Evolutionary conservation across 108 stramenopile genomes (phyloP).

Genomic region (Epipyxis sp.): DNA sequence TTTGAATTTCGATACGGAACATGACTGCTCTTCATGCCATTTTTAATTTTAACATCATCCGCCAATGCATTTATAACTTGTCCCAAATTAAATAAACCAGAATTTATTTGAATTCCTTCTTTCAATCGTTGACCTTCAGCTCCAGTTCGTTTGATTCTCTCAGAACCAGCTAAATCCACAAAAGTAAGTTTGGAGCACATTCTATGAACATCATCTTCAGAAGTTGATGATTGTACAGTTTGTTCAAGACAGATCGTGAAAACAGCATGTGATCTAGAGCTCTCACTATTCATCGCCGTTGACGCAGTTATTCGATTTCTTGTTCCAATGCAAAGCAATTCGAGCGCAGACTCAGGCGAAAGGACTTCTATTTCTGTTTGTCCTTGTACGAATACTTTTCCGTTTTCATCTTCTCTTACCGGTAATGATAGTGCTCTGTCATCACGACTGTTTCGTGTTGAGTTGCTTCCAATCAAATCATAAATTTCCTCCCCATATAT

Average conservation of each 20-base stretch:
- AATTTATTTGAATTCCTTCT: slow-evolving; percentile 40
- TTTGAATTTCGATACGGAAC: slow-evolving; percentile 54
- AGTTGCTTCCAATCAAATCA: slow-evolving; percentile 53
- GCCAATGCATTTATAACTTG: slow-evolving; percentile 40
- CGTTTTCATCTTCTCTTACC: slow-evolving; percentile 10
- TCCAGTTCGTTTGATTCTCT: slow-evolving; percentile 50
- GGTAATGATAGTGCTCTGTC: slow-evolving; percentile 34
- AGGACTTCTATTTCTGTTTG: slow-evolving; percentile 35
- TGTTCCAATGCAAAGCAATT: slow-evolving; percentile 59
- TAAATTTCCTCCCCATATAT: slow-evolving; percentile 61
- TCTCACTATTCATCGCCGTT: slow-evolving; percentile 50
- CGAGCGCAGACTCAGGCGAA: slow-evolving; percentile 56
- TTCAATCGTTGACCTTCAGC: background rate
- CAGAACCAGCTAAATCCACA: slow-evolving; percentile 62
- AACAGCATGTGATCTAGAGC: slow-evolving; percentile 56
- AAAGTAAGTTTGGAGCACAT: slow-evolving; percentile 59
- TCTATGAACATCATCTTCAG: slow-evolving; percentile 76
- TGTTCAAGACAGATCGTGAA: slow-evolving; percentile 48
- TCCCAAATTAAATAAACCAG: slow-evolving; percentile 46
- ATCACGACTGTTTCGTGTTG: slow-evolving; percentile 24
- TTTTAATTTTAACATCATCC: slow-evolving; percentile 35
- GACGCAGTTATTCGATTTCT: slow-evolving; percentile 50
- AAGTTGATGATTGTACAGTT: slow-evolving; percentile 17
- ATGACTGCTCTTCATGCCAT: too few relatives aligned
- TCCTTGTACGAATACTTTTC: slow-evolving; percentile 23